Base-by-base conservation (phyloP, 305 asterid genomes). In the Plantago coronopus region DNA sequence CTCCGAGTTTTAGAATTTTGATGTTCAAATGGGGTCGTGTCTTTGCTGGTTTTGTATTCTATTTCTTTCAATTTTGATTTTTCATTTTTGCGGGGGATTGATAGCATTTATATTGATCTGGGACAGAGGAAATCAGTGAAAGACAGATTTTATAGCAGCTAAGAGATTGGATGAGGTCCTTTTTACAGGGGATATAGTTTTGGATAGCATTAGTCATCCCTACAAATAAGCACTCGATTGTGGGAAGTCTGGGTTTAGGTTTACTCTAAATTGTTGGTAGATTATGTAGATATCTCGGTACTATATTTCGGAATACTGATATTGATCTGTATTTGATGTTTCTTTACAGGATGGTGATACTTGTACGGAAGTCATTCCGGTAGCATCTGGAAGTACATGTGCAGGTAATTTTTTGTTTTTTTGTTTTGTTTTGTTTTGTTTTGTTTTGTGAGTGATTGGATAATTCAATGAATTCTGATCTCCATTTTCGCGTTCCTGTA, bases 361-460 rank as follows among this genome's bases (percentile, higher is more conserved):
- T 51, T 38, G 57, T 71, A 50, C 62, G 72, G 69, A 62, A 68
- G 57, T 31, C 61, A 59, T 12, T 20, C 48, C 61, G 20, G 57
- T 59, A 40, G 58, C 31, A 1, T 71, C 63, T 18, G 65, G 61
- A 14, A 59, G 64, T 53, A 73, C 68, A 60, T 7, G 62, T 61
- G 53, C 22, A 8, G 82, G 93, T 87, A 72, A 62, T 73, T 47
- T 69, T 68, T n/a, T n/a, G n/a, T n/a, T n/a, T n/a, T n/a, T n/a
- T n/a, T n/a, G n/a, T n/a, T n/a, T n/a, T n/a, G n/a, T n/a, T n/a
- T n/a, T n/a, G n/a, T n/a, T n/a, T n/a, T n/a, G n/a, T n/a, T n/a
- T n/a, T n/a, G n/a, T n/a, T n/a, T n/a, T n/a, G n/a, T n/a, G n/a
- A n/a, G n/a, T n/a, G n/a, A n/a, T n/a, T n/a, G n/a, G n/a, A 55